These are phyloP conservation scores for Neltuma alba DNA, from an alignment of 306 rosid genomes.

Conservation along the genomic window DNA sequence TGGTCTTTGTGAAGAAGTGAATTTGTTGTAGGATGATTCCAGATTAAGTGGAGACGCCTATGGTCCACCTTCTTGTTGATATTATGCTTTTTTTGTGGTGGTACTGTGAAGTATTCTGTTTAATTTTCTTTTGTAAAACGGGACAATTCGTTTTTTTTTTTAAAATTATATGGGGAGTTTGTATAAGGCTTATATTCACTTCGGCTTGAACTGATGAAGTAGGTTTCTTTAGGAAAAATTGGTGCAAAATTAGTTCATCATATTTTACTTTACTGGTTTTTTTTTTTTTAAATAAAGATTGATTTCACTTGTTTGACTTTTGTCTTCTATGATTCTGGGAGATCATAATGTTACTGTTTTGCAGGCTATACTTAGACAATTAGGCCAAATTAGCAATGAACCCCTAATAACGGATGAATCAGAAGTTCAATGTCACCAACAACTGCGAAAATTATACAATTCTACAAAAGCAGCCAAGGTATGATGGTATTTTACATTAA, in stretches of 20 bases:
- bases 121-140: conserved; percentile 26
- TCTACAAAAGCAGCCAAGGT: conserved; percentile 91
- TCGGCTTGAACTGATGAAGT: conserved; percentile 31
- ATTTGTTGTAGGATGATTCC: neutral
- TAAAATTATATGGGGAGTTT: neutral
- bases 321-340: conserved; percentile 1
- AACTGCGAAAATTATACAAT: conserved; percentile 73
- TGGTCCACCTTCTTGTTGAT: neutral
- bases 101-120: conserved; percentile 27
- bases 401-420: conserved; percentile 66
- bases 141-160: neutral
- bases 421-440: conserved; percentile 72
- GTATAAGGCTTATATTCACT: neutral
- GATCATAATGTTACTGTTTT: conserved; percentile 38
- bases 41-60: conserved; percentile 15
- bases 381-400: conserved; percentile 78
- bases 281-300: neutral
- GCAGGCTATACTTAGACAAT: conserved; percentile 82
- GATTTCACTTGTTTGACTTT: conserved; percentile 21
- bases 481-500: conserved; percentile 8
- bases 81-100: conserved; percentile 18
- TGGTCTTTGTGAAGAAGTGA: neutral
- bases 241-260: neutral
- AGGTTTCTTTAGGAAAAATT: conserved; percentile 6
- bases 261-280: conserved; percentile 25